Evolutionary conservation across 1,139 yeast species (phyloP), one percentile per base, ranked within the genome.

Genomic region (Waltiozyma sp.): DNA sequence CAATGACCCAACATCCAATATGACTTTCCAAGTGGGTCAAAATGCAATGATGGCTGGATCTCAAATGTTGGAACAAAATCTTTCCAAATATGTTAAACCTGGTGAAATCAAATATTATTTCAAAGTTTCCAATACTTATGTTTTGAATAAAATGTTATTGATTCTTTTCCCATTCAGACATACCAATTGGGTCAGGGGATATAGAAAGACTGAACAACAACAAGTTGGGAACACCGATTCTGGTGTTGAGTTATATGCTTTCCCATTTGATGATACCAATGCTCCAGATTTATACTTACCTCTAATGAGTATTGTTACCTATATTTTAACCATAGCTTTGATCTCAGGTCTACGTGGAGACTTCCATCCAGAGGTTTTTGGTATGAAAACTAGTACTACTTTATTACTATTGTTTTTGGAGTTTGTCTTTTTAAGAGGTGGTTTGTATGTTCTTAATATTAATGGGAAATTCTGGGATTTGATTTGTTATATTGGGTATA

Each of bases 211-310:
- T 14, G 51, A 49, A n/a, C n/a, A n/a, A n/a, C n/a, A n/a, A n/a
- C n/a, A n/a, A n/a, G n/a, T n/a, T n/a, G n/a, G n/a, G n/a, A n/a
- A n/a, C n/a, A n/a, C n/a, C n/a, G 47, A 40, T 16, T 36, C 47
- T 2, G 38, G 37, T 14, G 40, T 38, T 23, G 79, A 75, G 38
- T 64, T 70, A 15, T 86, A 71, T 59, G 82, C 85, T 1, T 78
- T 84, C 5, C 95, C 96, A 11, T 62, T 73, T 34, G 83, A 78
- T 49, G 98, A 93, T 60, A 71, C 84, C 48, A 93, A 93, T 59
- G 94, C 97, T 0, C 98, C 98, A 2, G 99, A 93, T 62, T 75
- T 91, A 69, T 93, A 93, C 62, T 86, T 93, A 45, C 99, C 99
- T 5, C 65, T 85, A 50, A 88, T 89, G 96, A 86, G 96, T 2